A percentile compares a stretch with the other conserved stretches of the same genome.
Evolutionary conservation across 768 basidiomycete species (phyloP).

Genomic region (Hericium coralloides): DNA sequence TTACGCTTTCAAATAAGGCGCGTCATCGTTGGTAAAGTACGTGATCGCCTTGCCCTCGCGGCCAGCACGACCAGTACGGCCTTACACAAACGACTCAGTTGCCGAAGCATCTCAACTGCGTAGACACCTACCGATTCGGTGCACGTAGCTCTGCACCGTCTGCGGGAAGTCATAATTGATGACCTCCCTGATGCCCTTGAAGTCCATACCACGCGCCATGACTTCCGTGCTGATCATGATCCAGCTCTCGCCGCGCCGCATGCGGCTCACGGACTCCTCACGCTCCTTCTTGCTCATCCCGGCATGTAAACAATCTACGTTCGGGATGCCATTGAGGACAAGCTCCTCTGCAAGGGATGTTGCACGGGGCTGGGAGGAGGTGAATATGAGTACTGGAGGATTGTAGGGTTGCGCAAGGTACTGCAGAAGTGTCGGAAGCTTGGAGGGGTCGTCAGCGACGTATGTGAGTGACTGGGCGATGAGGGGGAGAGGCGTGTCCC

Average conservation of each 20-base stretch:
- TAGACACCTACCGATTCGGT: conserved; percentile 67
- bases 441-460: conserved; percentile 90
- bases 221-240: conserved; percentile 94
- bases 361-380: conserved; percentile 81
- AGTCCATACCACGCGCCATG: conserved; percentile 98
- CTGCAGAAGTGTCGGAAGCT: conserved; percentile 78
- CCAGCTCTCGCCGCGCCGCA: conserved; percentile 90
- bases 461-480: conserved; percentile 85
- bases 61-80: conserved; percentile 92
- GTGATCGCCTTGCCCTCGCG: conserved; percentile 89
- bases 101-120: background rate
- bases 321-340: conserved; percentile 63
- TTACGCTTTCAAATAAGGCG: conserved; percentile 83
- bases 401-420: conserved; percentile 78
- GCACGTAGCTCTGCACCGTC: conserved; percentile 91
- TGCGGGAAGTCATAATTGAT: conserved; percentile 98
- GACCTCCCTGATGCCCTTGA: conserved; percentile 88
- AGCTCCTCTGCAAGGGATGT: conserved; percentile 76
- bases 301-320: conserved; percentile 87
- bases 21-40: conserved; percentile 92
- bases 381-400: conserved; percentile 88
- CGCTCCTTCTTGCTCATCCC: conserved; percentile 83
- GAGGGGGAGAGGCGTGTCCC: conserved; percentile 91
- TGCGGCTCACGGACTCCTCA: conserved; percentile 74
- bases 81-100: conserved; percentile 26